A percentile compares a stretch with the other conserved stretches of the same genome.
Conservation (phyloP, 129 eudicot genomes). For the Flaveria ramosissima region DNA sequence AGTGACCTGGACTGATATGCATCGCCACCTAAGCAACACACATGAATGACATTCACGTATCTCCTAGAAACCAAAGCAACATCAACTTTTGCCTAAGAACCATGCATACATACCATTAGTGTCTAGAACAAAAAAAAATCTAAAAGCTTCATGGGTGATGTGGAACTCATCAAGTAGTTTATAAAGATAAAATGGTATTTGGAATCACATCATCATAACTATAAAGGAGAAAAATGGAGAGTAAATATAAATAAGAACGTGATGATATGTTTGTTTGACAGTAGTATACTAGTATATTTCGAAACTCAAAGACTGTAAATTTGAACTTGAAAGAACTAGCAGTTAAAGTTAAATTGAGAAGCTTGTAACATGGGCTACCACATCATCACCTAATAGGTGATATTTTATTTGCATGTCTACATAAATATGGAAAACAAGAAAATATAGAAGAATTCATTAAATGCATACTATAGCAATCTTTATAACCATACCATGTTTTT, state of each 20-base stretch:
- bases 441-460: not conserved
- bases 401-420: not conserved
- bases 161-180: too few relatives aligned
- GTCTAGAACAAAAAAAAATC: too few relatives aligned
- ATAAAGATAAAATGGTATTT: too few relatives aligned
- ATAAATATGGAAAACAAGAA: not conserved
- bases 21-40: too few relatives aligned
- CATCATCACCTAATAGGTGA: not conserved
- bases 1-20: too few relatives aligned
- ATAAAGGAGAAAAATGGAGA: not conserved
- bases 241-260: not conserved
- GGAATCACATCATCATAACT: not conserved
- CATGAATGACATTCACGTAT: not conserved
- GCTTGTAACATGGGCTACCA: not conserved
- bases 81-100: too few relatives aligned
- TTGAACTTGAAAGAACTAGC: not conserved
- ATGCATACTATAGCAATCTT: not conserved
- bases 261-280: not conserved
- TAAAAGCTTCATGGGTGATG: too few relatives aligned
- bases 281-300: too few relatives aligned
- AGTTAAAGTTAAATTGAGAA: not conserved
- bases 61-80: too few relatives aligned
- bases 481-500: not conserved
- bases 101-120: too few relatives aligned
- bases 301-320: not conserved